Base-by-base conservation (phyloP, 129 eudicot species). In the Helianthus annuus region DNA sequence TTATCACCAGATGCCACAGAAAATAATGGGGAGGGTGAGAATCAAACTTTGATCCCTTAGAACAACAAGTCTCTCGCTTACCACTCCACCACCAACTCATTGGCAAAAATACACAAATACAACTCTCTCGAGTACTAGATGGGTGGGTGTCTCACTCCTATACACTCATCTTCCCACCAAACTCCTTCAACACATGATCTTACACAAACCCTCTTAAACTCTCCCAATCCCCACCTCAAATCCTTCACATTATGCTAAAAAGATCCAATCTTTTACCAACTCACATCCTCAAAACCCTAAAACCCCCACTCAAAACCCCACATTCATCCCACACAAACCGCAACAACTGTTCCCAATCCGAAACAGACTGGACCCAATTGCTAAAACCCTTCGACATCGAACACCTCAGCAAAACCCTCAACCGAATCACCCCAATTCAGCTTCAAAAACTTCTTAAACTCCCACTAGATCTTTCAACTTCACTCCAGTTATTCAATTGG, bases 301-400 rank as follows among this genome's bases (percentile, higher is more conserved):
- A 76, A 57, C 69, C 45, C 74, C 48, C 74, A 15, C 24, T 40
- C 72, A 86, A 71, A 70, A 42, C 45, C 54, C 54, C 55, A 13
- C 32, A 66, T 57, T 42, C 81, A 17, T 75, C 69, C 29, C 81
- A 78, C 53, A 69, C 78, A 64, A 72, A 81, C 14, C 52, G 36
- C 69, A 62, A 69, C 52, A 66, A 46, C 61, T 73, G 69, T 64
- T 64, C 83, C 45, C 82, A 82, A 16, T 79, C 80, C 66, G 92
- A 83, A 68, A 86, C 85, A 5, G 92, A 94, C 22, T 94, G 98
- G 98, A 92, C 83, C 51, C 83, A 63, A 45, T 80, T 95, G 65
- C 88, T 95, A 51, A 86, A 88, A 63, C 97, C 97, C 46, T 95
- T 90, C 64, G 96, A 95, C 40, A 76, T 95, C 7, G 81, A 88